Evolutionary conservation across 2,329 filamentous ascomycete genomes (phyloP).

Genomic region (Microsporum audouinii): DNA sequence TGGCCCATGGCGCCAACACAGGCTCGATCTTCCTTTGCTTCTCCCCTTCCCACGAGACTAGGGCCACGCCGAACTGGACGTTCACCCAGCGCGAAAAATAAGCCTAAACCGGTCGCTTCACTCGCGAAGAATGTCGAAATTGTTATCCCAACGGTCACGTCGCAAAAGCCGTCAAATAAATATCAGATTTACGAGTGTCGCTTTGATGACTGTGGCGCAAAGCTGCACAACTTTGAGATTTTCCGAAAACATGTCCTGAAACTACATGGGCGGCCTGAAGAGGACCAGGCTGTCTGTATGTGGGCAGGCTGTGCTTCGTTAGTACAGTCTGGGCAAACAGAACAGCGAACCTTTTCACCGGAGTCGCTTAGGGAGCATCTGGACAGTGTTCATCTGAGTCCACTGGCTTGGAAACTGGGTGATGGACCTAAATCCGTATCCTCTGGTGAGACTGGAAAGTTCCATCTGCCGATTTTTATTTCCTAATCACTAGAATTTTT

Average conservation of each 20-base stretch:
- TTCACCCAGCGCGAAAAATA: slow-evolving; percentile 23
- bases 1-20: background rate
- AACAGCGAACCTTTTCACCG: slow-evolving; percentile 15
- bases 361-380: slow-evolving; percentile 42
- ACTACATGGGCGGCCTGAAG: slow-evolving; percentile 35
- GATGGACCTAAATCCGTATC: slow-evolving; percentile 45
- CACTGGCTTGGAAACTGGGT: slow-evolving; percentile 47
- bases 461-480: slow-evolving; percentile 14
- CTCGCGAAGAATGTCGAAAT: slow-evolving; percentile 13
- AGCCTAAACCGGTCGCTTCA: slow-evolving; percentile 8
- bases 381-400: slow-evolving; percentile 40
- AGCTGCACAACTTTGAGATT: slow-evolving; percentile 51
- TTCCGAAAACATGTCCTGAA: slow-evolving; percentile 49
- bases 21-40: background rate
- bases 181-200: slow-evolving; percentile 44
- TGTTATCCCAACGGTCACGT: slow-evolving; percentile 13
- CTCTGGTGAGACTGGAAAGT: slow-evolving; percentile 39
- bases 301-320: slow-evolving; percentile 23
- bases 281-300: slow-evolving; percentile 18
- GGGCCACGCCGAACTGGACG: slow-evolving; percentile 18
- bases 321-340: background rate
- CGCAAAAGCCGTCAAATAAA: slow-evolving; percentile 6
- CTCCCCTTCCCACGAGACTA: slow-evolving; percentile 2
- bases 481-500: slow-evolving; percentile 11
- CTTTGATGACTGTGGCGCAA: slow-evolving; percentile 46